A percentile compares a stretch with the other conserved stretches of the same genome.
phyloP scores from a whole-genome alignment of 306 rosid species.

The Ammopiptanthus mongolicus region DNA sequence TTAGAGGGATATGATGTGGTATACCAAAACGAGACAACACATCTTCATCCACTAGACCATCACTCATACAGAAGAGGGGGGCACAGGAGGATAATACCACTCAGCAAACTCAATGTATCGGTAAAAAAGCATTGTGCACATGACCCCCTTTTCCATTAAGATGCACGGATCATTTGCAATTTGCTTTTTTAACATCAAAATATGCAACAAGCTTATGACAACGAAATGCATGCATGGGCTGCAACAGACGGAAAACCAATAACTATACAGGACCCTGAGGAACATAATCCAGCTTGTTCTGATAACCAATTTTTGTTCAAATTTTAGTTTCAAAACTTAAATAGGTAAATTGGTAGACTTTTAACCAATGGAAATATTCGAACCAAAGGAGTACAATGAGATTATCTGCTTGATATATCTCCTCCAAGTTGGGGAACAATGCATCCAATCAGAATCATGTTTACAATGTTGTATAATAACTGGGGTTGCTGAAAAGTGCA shows the following conservation, averaged over 20 bases:
- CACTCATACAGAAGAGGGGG: background rate
- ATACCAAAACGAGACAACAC: too few species aligned
- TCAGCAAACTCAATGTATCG: background rate
- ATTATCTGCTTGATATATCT: background rate
- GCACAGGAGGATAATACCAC: background rate
- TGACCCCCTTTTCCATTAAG: background rate
- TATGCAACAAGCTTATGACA: background rate
- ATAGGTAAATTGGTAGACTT: background rate
- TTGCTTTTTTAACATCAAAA: background rate
- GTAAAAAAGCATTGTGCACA: background rate
- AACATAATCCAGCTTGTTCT: background rate
- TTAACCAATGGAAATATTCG: background rate
- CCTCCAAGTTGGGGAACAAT: background rate
- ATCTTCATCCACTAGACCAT: background rate
- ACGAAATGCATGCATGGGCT: background rate
- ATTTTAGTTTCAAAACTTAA: background rate
- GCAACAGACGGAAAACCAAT: background rate
- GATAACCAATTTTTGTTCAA: background rate
- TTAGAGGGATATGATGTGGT: too few species aligned
- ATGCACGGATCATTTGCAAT: background rate
- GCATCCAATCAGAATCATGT: background rate
- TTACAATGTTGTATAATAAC: background rate
- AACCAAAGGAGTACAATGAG: background rate
- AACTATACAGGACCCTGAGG: background rate
- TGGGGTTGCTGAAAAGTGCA: background rate